Base-by-base conservation (phyloP, 2,329 filamentous ascomycete genomes). In the Aspergillus neotritici region DNA sequence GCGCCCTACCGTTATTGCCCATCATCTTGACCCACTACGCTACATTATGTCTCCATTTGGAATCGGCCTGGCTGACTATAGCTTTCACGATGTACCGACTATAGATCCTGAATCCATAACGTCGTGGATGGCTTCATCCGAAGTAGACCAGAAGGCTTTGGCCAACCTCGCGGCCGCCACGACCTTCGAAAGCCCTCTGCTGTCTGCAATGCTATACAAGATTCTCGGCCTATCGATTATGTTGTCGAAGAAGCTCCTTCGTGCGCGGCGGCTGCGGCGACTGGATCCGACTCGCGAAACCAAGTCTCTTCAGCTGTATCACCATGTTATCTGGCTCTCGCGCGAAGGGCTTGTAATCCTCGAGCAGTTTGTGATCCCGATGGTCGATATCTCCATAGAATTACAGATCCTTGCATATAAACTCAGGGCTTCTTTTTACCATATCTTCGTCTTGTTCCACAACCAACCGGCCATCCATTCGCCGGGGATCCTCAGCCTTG, bases 101-200 rank as follows among this genome's bases (percentile, higher is more conserved):
- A 54, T 56, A 55, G 61, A 58, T 37, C 49, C 63, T 34, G 58
- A 52, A 15, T 47, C 58, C 29, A 58, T 68, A 46, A 56, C 54
- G 54, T 57, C 67, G 63, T 70, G 67, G 65, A 98, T 97, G 93
- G 93, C 93, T 71, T 93, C 90, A 63, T 93, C 89, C 48, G 88
- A 95, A 70, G 88, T 97, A 50, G 93, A 98, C 67, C 90, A 95
- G 72, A 98, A 97, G 72, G 95, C 94, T 69, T 78, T 98, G 60
- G 89, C 88, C 70, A 84, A 82, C 62, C 83, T 95, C 63, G 91
- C 93, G 64, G 86, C 83, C 68, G 78, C 82, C 49, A 89, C 88
- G 55, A 82, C 84, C 61, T 72, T 78, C 47, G 83, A 87, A 55
- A 93, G 91, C 60, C 83, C 86, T 3, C 75, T 90, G 13, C 78